Conservation (phyloP, 2,329 filamentous ascomycete genomes). For the Trichothecium sympodiale region DNA sequence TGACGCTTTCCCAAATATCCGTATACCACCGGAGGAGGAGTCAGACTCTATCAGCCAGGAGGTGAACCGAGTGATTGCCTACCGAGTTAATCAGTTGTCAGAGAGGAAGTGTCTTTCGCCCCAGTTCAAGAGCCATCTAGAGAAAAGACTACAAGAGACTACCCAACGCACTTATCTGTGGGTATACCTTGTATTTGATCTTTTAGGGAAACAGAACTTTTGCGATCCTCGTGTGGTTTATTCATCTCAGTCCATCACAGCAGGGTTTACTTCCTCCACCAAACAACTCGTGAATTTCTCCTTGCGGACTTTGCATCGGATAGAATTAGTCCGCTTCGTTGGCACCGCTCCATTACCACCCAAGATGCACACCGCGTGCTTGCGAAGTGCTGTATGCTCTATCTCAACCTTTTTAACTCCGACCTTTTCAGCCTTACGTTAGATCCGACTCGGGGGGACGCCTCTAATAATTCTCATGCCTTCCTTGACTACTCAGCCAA, state of each 20-base stretch:
- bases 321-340: too few species aligned
- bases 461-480: background rate
- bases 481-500: constrained; percentile 13
- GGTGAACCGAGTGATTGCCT: constrained; percentile 23
- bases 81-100: constrained; percentile 12
- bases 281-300: constrained; percentile 21
- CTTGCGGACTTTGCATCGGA: constrained; percentile 6
- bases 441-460: too few species aligned
- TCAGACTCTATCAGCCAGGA: constrained; percentile 22
- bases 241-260: constrained; percentile 16
- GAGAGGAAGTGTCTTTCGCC: constrained; percentile 8
- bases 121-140: constrained; percentile 9
- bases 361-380: constrained; percentile 10
- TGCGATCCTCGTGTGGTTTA: constrained; percentile 15
- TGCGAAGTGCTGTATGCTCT: constrained; percentile 11
- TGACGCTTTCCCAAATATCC: constrained; percentile 15
- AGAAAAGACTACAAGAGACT: constrained; percentile 8
- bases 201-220: constrained; percentile 10
- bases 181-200: constrained; percentile 22
- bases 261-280: constrained; percentile 19
- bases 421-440: background rate
- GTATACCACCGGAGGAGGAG: constrained; percentile 23
- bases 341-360: constrained; percentile 12
- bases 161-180: constrained; percentile 25
- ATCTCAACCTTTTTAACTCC: constrained; percentile 9